Base-by-base conservation (phyloP, 176 grass and related monocot genomes). In the Musa itinerans region DNA sequence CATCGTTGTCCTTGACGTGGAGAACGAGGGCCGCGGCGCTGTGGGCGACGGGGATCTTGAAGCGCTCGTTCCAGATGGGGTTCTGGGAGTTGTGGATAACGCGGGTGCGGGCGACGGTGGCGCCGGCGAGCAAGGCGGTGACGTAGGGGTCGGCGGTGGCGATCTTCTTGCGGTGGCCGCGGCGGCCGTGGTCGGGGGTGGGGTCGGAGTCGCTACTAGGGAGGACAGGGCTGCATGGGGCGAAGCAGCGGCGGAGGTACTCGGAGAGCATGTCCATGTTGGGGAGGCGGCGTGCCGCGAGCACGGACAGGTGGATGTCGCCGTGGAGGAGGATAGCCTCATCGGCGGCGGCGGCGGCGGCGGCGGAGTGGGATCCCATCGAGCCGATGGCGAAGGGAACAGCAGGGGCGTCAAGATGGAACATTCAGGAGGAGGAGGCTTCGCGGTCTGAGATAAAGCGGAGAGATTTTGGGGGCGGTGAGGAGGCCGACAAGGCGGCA, bases 81-180 rank as follows among this genome's bases (percentile, higher is more conserved):
- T 84, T 73, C 78, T 93, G 76, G 66, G 73, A 68, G 82, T 94
- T 99, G 53, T 73, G 78, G 10, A 99, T 89, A 10, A 99, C 86
- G 15, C 88, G 80, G 25, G 95, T 99, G 80, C 95, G 84, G 59
- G 90, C 90, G 2, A 99, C 84, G 17, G 91, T 83, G 26, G 88
- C 84, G 58, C 70, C 90, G 19, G 8, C n/a, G n/a, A n/a, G n/a
- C n/a, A n/a, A n/a, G n/a, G 93, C 82, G 70, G 90, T 99, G 11
- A 99, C 95, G 76, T 94, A 99, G 50, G 95, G 88, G 79, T 94
- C 90, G 78, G 88, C 91, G 72, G 95, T 99, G 75, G 89, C 86
- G 73, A 93, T 87, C 75, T 89, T 89, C 1, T 52, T 74, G 62
- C 82, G 85, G 80, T 54, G 86, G 49, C 20, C 83, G 43, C 0